phyloP scores from a whole-genome alignment of 2,329 filamentous ascomycete species.

The Penicillium expansum region DNA sequence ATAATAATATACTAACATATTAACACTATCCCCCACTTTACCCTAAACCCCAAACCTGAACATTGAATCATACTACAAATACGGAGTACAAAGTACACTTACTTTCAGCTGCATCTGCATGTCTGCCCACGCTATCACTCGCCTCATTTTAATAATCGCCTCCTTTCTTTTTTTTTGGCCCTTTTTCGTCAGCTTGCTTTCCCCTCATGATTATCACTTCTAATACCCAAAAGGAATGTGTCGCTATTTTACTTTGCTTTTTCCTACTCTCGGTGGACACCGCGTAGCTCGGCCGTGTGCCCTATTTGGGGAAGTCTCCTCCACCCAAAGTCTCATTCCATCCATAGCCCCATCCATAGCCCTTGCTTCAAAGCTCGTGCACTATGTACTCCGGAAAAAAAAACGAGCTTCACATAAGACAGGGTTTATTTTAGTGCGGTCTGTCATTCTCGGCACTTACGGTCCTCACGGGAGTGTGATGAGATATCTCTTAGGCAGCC shows the following conservation, averaged over 20 bases:
- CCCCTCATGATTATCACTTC: background rate
- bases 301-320: constrained; percentile 17
- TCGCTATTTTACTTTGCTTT: background rate
- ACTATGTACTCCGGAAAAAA: background rate
- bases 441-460: background rate
- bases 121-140: constrained; percentile 5
- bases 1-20: background rate
- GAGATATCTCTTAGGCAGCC: constrained; percentile 1
- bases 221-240: background rate
- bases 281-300: constrained; percentile 12
- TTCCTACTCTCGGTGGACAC: background rate
- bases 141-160: constrained; percentile 4
- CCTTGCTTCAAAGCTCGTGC: constrained; percentile 3
- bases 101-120: constrained; percentile 1
- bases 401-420: background rate
- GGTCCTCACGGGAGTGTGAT: background rate
- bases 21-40: background rate
- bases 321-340: constrained; percentile 14
- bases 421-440: background rate
- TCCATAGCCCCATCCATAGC: background rate
- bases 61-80: background rate
- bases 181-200: background rate
- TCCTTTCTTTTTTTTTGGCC: background rate
- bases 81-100: too few relatives aligned
- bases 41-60: background rate